Evolutionary conservation across 2,329 filamentous ascomycete genomes (phyloP).

Genomic region (Colletotrichum cereale): DNA sequence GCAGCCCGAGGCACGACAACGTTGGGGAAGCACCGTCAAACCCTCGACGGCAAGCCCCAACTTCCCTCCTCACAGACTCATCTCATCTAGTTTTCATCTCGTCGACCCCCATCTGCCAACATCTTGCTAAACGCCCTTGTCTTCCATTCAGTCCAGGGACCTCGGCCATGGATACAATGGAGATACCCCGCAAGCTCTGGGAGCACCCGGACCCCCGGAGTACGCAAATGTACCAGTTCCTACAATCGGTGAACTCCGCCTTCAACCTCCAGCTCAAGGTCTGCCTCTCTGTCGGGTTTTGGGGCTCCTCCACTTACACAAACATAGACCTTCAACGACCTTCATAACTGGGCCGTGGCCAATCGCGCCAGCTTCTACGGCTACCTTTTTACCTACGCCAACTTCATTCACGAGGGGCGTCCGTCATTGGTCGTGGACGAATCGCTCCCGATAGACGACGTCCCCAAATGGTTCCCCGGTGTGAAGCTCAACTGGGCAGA

Average conservation of each 20-base stretch:
- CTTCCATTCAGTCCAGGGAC: neutral
- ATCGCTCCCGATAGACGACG: constrained; percentile 73
- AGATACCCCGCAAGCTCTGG: constrained; percentile 73
- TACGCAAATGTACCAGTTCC: constrained; percentile 76
- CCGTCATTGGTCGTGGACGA: constrained; percentile 76
- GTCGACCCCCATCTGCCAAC: neutral
- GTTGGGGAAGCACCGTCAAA: constrained; percentile 32
- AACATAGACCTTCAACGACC: constrained; percentile 72
- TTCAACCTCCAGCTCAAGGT: constrained; percentile 68
- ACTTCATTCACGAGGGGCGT: constrained; percentile 73
- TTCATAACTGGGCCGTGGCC: constrained; percentile 77
- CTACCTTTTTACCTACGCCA: constrained; percentile 70
- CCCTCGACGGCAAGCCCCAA: neutral
- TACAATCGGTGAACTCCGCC: constrained; percentile 72
- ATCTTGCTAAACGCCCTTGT: neutral
- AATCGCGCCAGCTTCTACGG: constrained; percentile 74
- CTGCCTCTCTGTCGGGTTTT: neutral
- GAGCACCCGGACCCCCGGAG: constrained; percentile 71
- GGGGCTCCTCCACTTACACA: constrained; percentile 16
- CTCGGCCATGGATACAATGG: constrained; percentile 48
- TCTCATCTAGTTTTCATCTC: neutral
- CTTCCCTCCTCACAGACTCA: constrained; percentile 6
- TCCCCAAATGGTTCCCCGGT: constrained; percentile 84
- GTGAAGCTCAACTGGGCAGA: constrained; percentile 82
- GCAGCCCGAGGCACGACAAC: constrained; percentile 35